Conservation (phyloP, 331 rosid species). For the Pyracantha coccinea region DNA sequence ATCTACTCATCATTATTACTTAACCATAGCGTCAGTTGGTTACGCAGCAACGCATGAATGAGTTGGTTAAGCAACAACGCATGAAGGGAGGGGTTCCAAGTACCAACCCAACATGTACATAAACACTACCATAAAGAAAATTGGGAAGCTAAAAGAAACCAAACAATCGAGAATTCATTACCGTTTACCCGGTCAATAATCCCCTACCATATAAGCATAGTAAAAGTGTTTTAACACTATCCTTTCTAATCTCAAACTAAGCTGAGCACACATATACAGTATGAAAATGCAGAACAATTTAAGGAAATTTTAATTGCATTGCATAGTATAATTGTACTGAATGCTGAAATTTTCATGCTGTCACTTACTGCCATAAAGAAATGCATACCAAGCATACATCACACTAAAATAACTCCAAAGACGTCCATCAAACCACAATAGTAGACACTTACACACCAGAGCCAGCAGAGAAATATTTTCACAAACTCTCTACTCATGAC, state of each 20-base stretch:
- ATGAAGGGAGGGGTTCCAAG: too few relatives aligned
- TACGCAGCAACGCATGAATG: too few relatives aligned
- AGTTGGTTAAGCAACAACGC: too few relatives aligned
- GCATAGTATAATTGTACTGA: not conserved
- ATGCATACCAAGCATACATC: conserved; percentile 37
- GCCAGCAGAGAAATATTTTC: conserved; percentile 32
- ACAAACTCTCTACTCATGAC: too few relatives aligned
- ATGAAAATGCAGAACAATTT: not conserved
- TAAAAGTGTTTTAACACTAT: not conserved
- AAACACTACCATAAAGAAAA: not conserved
- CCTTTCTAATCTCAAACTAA: not conserved
- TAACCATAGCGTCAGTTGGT: too few relatives aligned
- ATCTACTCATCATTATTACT: too few relatives aligned
- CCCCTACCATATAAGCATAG: not conserved
- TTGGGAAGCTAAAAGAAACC: not conserved
- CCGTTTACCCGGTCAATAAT: not conserved
- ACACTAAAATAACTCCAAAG: conserved; percentile 29
- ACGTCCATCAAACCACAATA: conserved; percentile 48
- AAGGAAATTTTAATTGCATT: not conserved
- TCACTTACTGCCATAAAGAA: conserved; percentile 12
- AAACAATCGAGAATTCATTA: not conserved
- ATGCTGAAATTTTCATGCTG: not conserved
- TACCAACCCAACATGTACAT: not conserved
- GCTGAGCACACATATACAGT: not conserved
- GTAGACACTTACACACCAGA: conserved; percentile 31